Percentiles rank a stretch among this genome's conserved stretches.
Evolutionary conservation across 129 eudicot species (phyloP).

Genomic region (Gnaphalium uliginosum): DNA sequence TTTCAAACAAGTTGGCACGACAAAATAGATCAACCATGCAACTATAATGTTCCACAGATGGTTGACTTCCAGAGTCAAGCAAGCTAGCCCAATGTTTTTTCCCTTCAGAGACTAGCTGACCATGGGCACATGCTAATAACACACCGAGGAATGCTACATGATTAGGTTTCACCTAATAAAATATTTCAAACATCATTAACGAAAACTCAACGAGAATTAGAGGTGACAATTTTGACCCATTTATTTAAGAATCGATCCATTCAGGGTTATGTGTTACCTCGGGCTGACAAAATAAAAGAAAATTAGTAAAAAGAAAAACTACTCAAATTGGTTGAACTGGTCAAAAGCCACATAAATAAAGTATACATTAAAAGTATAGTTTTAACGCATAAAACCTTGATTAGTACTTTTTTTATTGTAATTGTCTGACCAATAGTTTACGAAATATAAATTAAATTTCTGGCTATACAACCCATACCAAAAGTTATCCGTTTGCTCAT

Average conservation of each 20-base stretch:
- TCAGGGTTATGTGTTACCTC: neutral
- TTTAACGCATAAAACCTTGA: too few species aligned
- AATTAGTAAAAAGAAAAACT: too few species aligned
- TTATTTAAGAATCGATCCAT: neutral
- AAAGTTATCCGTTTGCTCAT: neutral
- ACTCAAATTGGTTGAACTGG: too few species aligned
- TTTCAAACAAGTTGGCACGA: constrained; percentile 47
- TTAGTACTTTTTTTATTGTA: too few species aligned
- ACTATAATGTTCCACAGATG: constrained; percentile 65
- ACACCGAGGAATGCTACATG: constrained; percentile 58
- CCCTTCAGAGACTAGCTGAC: constrained; percentile 60
- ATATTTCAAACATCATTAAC: constrained; percentile 13
- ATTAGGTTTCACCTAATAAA: constrained; percentile 59
- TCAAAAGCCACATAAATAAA: too few species aligned
- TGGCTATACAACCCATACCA: neutral
- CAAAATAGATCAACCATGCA: constrained; percentile 68
- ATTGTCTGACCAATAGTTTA: too few species aligned
- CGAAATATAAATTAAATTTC: too few species aligned
- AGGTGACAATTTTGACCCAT: neutral
- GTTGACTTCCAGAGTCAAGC: constrained; percentile 48
- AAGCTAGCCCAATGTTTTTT: constrained; percentile 50
- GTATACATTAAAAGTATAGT: too few species aligned
- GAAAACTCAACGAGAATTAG: neutral
- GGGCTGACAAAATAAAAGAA: neutral
- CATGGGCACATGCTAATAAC: constrained; percentile 57